A percentile compares a stretch with the other conserved stretches of the same genome.
phyloP scores from a whole-genome alignment of 1,284 basidiomycete genomes.

The Volvariella surrecta region DNA sequence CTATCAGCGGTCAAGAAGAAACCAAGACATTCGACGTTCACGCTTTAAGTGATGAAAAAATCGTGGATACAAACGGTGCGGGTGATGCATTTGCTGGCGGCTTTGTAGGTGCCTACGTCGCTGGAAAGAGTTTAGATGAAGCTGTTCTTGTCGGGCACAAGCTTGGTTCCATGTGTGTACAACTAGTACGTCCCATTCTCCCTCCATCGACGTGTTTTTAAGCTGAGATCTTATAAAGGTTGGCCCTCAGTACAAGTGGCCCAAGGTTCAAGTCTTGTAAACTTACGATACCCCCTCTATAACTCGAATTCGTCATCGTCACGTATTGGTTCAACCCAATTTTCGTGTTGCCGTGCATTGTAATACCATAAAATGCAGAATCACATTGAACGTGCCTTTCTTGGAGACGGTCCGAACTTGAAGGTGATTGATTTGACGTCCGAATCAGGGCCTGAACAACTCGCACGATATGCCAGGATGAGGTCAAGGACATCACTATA shows the following conservation, averaged over 20 bases:
- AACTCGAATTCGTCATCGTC: neutral
- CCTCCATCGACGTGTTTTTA: neutral
- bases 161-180: conserved; percentile 84
- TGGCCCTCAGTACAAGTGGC: conserved; percentile 74
- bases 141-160: conserved; percentile 85
- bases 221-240: conserved; percentile 31
- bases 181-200: conserved; percentile 49
- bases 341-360: too few species aligned
- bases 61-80: conserved; percentile 99
- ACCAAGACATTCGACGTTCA: conserved; percentile 54
- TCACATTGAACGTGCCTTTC: too few species aligned
- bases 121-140: conserved; percentile 77
- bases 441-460: too few species aligned
- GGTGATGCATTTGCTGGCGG: conserved; percentile 99
- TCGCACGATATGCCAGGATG: too few species aligned
- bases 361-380: too few species aligned
- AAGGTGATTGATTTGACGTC: too few species aligned
- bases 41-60: conserved; percentile 57
- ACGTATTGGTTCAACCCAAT: too few species aligned
- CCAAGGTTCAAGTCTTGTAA: conserved; percentile 63
- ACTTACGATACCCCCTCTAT: neutral
- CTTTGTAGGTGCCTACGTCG: conserved; percentile 81
- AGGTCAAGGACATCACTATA: too few species aligned
- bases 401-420: too few species aligned
- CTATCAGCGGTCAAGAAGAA: conserved; percentile 51